Conservation (phyloP, 441 rosid species). For the Croton laevigatus region DNA sequence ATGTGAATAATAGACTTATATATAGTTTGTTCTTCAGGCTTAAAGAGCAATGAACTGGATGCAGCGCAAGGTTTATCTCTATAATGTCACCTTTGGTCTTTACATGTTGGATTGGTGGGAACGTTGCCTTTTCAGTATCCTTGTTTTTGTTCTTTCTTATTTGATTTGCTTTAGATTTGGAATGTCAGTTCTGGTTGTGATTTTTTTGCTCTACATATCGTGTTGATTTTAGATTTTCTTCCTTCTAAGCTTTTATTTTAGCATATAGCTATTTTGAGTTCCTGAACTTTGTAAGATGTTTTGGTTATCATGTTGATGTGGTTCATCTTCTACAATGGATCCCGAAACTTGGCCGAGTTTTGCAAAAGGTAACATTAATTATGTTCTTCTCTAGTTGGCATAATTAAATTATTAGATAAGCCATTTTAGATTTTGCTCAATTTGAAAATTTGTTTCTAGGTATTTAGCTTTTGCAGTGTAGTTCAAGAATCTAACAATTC, state of each 20-base stretch:
- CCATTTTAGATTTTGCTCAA: background rate
- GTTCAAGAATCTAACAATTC: background rate
- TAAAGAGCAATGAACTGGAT: slow-evolving; percentile 56
- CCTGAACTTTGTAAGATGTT: slow-evolving; percentile 59
- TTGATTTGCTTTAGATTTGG: background rate
- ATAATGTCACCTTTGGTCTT: slow-evolving; percentile 67
- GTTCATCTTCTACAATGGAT: slow-evolving; percentile 78
- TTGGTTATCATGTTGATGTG: slow-evolving; percentile 84
- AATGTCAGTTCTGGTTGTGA: background rate
- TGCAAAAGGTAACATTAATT: slow-evolving; percentile 51
- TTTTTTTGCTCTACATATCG: background rate
- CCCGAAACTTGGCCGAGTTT: slow-evolving; percentile 55
- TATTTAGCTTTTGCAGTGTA: background rate
- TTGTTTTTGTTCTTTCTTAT: slow-evolving; percentile 15
- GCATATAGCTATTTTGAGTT: slow-evolving; percentile 18
- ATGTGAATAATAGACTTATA: too few relatives aligned
- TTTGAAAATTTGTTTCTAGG: background rate
- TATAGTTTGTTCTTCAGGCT: slow-evolving; percentile 12
- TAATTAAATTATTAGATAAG: background rate
- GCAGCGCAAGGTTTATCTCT: slow-evolving; percentile 36
- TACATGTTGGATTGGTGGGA: slow-evolving; percentile 99
- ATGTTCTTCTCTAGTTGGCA: background rate
- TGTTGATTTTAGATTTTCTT: background rate
- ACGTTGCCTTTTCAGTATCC: slow-evolving; percentile 98
- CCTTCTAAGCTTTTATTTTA: background rate